Base-by-base conservation (phyloP, 1,284 basidiomycete species). In the Microbotryum lychnidis-dioicae region DNA sequence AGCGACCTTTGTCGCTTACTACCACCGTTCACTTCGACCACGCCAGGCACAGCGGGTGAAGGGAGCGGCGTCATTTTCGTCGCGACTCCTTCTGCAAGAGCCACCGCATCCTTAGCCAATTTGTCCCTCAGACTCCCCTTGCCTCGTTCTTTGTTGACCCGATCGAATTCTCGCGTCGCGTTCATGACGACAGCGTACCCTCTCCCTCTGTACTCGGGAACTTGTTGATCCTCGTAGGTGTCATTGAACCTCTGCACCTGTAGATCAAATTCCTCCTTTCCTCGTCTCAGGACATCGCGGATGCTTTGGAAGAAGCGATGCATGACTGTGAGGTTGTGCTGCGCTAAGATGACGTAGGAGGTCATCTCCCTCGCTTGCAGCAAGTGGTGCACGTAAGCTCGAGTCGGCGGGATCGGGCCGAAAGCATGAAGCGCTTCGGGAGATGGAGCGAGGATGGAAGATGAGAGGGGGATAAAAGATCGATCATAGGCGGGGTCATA, bases 281-380 rank as follows among this genome's bases (percentile, higher is more conserved):
- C 56, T 23, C 31, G 50, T 25, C 49, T 50, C n/a, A 49, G 56
- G 18, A 51, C 56, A 23, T 58, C 56, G n/a, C 57, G 52, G 46
- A 62, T 58, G n/a, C 45, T 47, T 8, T 33, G 23, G 16, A 62
- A 47, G 73, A 91, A 87, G 1, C 75, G 73, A 51, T 84, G 81
- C 31, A 87, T 75, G 2, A 89, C 79, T 1, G 80, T 74, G 31
- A 88, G 76, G 67, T 90, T 91, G 73, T 91, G 89, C 75, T 83
- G 78, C 12, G 79, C 80, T 14, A 91, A 80, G 42, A 89, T 73
- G 5, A 86, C 73, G 68, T 89, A 86, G 1, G 87, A 84, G 0
- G 84, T 83, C 88, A 91, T 89, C 73, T 91, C 88, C 75, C 91
- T 88, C 9, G 88, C 89, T 57, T 86, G 84, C 49, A 90, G 76